Percentiles rank a stretch among this genome's conserved stretches.
These are phyloP conservation scores for Caryopteris hybrid DNA, from an alignment of 305 asterid species.

Conservation along the genomic window DNA sequence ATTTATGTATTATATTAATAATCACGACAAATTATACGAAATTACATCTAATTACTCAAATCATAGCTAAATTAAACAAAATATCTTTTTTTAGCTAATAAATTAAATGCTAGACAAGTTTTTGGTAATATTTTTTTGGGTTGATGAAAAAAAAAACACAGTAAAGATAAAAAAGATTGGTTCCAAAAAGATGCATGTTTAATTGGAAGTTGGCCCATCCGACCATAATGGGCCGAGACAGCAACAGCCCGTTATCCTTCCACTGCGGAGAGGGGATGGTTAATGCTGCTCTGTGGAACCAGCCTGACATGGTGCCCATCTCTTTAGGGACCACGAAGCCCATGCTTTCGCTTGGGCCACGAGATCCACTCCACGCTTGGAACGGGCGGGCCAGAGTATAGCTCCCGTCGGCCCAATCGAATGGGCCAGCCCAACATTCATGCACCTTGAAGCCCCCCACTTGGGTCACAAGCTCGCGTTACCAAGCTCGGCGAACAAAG, in stretches of 20 bases:
- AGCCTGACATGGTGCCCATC: constrained; percentile 13
- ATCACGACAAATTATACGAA: no score
- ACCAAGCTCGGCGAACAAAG: background rate
- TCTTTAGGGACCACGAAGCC: background rate
- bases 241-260: constrained; percentile 25
- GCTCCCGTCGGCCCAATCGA: background rate
- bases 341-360: constrained; percentile 10
- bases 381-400: no score
- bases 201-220: background rate
- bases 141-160: no score
- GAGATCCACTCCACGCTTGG: no score
- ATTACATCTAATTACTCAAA: no score
- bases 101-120: no score
- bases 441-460: background rate
- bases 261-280: constrained; percentile 13
- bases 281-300: constrained; percentile 7
- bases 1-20: no score
- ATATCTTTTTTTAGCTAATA: no score
- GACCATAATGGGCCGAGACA: background rate
- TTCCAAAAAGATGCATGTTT: background rate
- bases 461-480: background rate
- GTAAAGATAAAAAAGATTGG: no score
- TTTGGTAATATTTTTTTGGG: no score
- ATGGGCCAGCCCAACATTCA: background rate
- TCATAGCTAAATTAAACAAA: no score